Conservation (phyloP, 495 filamentous ascomycete genomes). For the Neurospora tetrasperma region DNA sequence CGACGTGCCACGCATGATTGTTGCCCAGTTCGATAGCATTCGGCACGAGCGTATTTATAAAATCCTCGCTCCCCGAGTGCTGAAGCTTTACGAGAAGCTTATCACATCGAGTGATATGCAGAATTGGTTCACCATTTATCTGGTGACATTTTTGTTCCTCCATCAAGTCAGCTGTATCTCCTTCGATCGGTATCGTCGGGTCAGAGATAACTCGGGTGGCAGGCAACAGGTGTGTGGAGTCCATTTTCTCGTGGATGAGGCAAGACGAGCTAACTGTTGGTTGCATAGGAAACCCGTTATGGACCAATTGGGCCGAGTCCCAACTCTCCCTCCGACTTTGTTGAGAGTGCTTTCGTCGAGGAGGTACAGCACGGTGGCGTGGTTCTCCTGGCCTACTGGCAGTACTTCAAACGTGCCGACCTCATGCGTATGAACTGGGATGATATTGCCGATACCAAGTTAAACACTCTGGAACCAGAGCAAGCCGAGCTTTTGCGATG, state of each 20-base stretch:
- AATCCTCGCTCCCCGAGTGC: constrained; percentile 9
- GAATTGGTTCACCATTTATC: constrained; percentile 32
- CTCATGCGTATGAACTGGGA: constrained; percentile 16
- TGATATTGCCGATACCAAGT: background rate
- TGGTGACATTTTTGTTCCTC: constrained; percentile 29
- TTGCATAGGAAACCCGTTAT: constrained; percentile 19
- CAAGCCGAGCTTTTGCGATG: constrained; percentile 11
- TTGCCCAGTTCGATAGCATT: constrained; percentile 40
- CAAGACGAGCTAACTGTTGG: background rate
- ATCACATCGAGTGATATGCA: constrained; percentile 19
- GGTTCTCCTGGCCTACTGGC: constrained; percentile 20
- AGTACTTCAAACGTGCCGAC: constrained; percentile 21
- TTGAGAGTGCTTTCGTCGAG: constrained; percentile 16
- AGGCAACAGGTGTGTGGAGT: constrained; percentile 3
- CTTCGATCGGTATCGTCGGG: constrained; percentile 11
- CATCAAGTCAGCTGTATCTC: constrained; percentile 13
- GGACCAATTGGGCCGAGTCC: constrained; percentile 2
- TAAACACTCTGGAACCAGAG: constrained; percentile 9
- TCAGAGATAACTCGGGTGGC: constrained; percentile 6
- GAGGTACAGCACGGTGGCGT: constrained; percentile 16
- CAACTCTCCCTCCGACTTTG: background rate
- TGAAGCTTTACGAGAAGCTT: constrained; percentile 24
- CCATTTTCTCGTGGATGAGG: no score
- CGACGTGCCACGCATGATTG: constrained; percentile 34
- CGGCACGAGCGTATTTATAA: constrained; percentile 21